Conservation (phyloP, 345 rosid species). For the Clausena lansium region DNA sequence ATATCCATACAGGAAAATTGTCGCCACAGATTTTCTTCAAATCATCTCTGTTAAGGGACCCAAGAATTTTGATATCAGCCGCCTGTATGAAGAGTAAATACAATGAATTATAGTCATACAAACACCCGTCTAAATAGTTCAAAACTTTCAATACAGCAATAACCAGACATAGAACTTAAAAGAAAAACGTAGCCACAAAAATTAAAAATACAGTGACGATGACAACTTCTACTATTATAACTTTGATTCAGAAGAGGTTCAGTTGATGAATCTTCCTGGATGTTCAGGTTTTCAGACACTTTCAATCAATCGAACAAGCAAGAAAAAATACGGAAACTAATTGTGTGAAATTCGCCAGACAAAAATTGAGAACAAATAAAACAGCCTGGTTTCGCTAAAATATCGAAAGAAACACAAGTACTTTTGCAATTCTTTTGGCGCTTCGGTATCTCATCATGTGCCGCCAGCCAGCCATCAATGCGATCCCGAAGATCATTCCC, state of each 20-base stretch:
- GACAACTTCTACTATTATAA: background rate
- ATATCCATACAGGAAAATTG: constrained; percentile 95
- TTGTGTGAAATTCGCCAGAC: background rate
- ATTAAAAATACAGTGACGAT: background rate
- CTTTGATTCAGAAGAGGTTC: background rate
- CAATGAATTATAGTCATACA: background rate
- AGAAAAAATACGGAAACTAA: background rate
- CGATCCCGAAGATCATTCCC: constrained; percentile 82
- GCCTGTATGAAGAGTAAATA: constrained; percentile 52
- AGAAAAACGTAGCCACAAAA: background rate
- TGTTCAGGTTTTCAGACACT: background rate
- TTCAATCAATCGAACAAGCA: background rate
- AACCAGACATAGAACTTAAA: background rate
- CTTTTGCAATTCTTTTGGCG: constrained; percentile 84
- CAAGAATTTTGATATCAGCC: constrained; percentile 88
- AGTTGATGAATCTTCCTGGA: background rate
- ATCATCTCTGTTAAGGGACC: constrained; percentile 85
- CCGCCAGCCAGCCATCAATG: constrained; percentile 92
- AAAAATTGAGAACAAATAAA: background rate
- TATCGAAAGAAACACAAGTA: constrained; percentile 9
- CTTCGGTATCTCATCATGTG: constrained; percentile 90
- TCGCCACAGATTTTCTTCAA: constrained; percentile 95
- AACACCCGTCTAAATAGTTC: background rate
- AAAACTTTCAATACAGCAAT: background rate
- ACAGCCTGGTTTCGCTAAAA: background rate